Evolutionary conservation across 2,329 filamentous ascomycete species (phyloP).

Genomic region (Stachybotrys chartarum): DNA sequence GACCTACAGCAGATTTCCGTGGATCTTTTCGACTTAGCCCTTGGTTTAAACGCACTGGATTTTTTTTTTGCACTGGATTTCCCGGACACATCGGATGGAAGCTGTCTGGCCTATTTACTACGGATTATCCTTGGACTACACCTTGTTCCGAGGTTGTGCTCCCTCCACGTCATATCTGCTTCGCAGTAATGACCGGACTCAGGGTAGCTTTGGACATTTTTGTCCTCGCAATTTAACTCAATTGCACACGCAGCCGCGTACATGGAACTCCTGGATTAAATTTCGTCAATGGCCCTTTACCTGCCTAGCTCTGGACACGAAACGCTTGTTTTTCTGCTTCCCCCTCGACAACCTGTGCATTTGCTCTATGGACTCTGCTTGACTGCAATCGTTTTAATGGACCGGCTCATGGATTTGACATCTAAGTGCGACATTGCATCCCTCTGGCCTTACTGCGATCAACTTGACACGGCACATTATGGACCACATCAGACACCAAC

Average conservation of each 20-base stretch:
- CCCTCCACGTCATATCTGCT: slow-evolving; percentile 3
- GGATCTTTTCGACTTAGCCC: too few relatives aligned
- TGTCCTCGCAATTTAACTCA: slow-evolving; percentile 20
- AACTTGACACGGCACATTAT: not conserved
- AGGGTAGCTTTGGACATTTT: slow-evolving; percentile 1
- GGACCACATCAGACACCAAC: not conserved
- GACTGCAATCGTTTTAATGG: too few relatives aligned
- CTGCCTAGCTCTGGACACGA: not conserved
- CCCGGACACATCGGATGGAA: not conserved
- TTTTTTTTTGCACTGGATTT: not conserved
- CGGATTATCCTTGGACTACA: not conserved
- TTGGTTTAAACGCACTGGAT: not conserved
- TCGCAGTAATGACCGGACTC: not conserved
- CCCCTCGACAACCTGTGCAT: not conserved
- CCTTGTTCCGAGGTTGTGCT: slow-evolving; percentile 1
- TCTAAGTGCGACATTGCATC: not conserved
- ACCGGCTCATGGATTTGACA: not conserved
- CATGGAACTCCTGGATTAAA: not conserved
- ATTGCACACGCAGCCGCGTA: slow-evolving; percentile 20
- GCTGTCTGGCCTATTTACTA: not conserved
- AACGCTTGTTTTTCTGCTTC: not conserved
- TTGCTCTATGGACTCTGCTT: too few relatives aligned
- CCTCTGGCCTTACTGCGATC: not conserved
- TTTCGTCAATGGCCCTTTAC: not conserved
- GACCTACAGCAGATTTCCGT: not conserved